Base-by-base conservation (phyloP, 2,329 filamentous ascomycete genomes). In the Fusarium abutilonis region DNA sequence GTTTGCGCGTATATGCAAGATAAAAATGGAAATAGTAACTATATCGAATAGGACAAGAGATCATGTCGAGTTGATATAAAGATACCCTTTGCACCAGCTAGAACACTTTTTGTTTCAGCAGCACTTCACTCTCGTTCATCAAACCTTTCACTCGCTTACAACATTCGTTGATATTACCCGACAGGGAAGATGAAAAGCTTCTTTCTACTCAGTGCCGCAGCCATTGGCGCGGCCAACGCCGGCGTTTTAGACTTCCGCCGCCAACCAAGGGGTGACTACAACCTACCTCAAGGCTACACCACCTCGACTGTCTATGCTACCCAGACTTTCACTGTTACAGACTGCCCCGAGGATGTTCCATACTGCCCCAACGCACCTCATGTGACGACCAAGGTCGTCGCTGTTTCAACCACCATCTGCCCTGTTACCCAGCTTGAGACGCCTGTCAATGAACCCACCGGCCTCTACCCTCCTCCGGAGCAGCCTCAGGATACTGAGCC, bases 161-260 rank as follows among this genome's bases (percentile, higher is more conserved):
- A 60, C 55, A 43, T 60, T 60, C 56, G 56, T 32, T 60, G 56
- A 60, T 40, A 36, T 39, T 23, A 39, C 36, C 21, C 21, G 9
- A 34, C 13, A 32, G 19, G 28, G 26, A 63, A 54, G 14, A 64
- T 64, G 60, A 59, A 39, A 44, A 51, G 60, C 43, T 64, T 64
- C 41, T 60, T 60, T 17, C 45, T 64, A 35, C 46, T 64, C 46
- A 42, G 49, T 13, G 49, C 59, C 28, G 60, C 52, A 8, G 60
- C 59, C 14, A 32, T 59, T 13, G 36, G 60, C 60, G 39, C 56
- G 46, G 60, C 46, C 17, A 64, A 64, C 29, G 60, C 60, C 46
- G 60, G 45, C 6, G 60, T 54, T 41, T 35, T 63, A 43, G 42
- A 49, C 32, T 39, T 56, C 52, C 46, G 35, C 36, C 46, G 42